Conservation (phyloP, 768 basidiomycete genomes). For the Hirschioporus abietinus region DNA sequence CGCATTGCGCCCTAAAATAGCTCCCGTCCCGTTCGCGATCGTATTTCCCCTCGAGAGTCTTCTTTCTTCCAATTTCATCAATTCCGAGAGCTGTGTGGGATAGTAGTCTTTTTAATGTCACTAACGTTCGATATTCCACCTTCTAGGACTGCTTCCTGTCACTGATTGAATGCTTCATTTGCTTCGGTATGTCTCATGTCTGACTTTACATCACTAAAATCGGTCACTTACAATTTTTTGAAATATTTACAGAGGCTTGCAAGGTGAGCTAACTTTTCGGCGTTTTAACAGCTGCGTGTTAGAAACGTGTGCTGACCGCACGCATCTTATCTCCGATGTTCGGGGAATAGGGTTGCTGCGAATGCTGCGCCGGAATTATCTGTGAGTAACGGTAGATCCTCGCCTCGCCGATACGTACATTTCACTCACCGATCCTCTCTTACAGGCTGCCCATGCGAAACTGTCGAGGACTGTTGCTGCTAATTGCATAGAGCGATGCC, state of each 20-base stretch:
- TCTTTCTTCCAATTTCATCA: neutral
- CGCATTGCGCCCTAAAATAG: neutral
- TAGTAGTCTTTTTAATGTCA: neutral
- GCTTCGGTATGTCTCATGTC: slow-evolving; percentile 49
- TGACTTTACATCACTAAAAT: neutral
- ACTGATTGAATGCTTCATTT: slow-evolving; percentile 60
- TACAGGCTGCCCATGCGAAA: slow-evolving; percentile 75
- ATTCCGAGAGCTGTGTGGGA: neutral
- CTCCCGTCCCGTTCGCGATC: no score
- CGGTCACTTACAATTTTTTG: neutral
- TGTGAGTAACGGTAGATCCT: slow-evolving; percentile 39
- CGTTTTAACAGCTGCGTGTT: neutral
- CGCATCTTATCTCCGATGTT: slow-evolving; percentile 9
- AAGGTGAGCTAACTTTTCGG: slow-evolving; percentile 36
- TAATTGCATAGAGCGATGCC: neutral
- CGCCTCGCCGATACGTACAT: neutral
- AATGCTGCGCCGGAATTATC: slow-evolving; percentile 62
- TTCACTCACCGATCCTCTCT: slow-evolving; percentile 6
- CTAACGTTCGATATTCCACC: neutral
- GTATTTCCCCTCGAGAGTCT: no score
- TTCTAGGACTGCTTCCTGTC: slow-evolving; percentile 63
- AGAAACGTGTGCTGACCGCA: neutral
- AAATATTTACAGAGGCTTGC: slow-evolving; percentile 51
- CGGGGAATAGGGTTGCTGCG: slow-evolving; percentile 55
- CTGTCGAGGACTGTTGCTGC: neutral